Base-by-base conservation (phyloP, 805 yeast species). In the Peterozyma toletana region DNA sequence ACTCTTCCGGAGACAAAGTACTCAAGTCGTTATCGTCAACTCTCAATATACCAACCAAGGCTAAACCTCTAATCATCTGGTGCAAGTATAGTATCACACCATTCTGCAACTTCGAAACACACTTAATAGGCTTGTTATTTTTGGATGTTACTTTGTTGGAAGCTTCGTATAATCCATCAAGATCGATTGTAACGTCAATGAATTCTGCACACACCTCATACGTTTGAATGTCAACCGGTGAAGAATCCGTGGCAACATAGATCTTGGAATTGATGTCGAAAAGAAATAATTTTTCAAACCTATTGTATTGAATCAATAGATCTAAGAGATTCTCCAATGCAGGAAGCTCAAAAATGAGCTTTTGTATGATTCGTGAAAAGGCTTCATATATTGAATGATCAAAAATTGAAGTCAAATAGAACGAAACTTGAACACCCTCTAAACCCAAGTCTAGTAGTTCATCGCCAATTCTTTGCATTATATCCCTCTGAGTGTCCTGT, bases 171-270 rank as follows among this genome's bases (percentile, higher is more conserved):
- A 85, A 60, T 41, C 84, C 85, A 53, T 87, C 90, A 50, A 93
- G 66, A 57, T 93, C 98, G 21, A 89, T 83, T 3, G 96, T 83
- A 13, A 91, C 93, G 60, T 93, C 98, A 38, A 93, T 91, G 57
- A 93, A 93, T 57, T 93, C 98, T 0, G 97, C 95, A 62, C 98
- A 93, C 2, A 91, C 95, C 60, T 93, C 97, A 59, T 93, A 93
- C 0, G 95, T 86, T 57, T 89, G 96, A 35, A 88, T 84, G 63
- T 91, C 98, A 35, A 91, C 96, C 0, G 98, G 97, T 2, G 90
- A 81, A 0, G 96, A 86, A 60, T 93, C 99, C 0, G 98, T 91
- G 5, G 97, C 96, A 40, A 91, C 89, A 58, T 91, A 93, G 16
- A 93, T 86, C 59, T 93, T 93, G 14, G 96, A 85, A 56, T 86